A percentile compares a stretch with the other conserved stretches of the same genome.
Evolutionary conservation across 495 filamentous ascomycete species (phyloP).

Genomic region (Bryoglossum gracile): DNA sequence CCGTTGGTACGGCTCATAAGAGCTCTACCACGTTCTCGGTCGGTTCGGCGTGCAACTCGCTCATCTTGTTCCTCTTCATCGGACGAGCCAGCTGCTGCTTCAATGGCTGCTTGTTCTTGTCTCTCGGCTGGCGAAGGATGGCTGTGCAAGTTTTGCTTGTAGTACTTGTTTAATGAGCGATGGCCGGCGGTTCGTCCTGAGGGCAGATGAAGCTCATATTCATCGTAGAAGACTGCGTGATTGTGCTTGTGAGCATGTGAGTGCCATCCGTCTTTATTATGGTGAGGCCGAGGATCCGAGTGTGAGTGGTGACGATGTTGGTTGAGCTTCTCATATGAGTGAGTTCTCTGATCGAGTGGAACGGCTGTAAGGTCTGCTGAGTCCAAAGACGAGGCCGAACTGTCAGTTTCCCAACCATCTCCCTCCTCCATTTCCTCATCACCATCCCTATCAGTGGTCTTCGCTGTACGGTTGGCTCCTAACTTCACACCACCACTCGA

Average conservation of each 20-base stretch:
- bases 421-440: slow-evolving; percentile 47
- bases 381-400: slow-evolving; percentile 73
- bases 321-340: slow-evolving; percentile 51
- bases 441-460: slow-evolving; percentile 40
- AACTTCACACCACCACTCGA: slow-evolving; percentile 46
- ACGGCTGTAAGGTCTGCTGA: slow-evolving; percentile 66
- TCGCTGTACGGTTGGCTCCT: slow-evolving; percentile 40
- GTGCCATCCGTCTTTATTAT: slow-evolving; percentile 63
- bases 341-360: slow-evolving; percentile 55
- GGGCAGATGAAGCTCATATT: slow-evolving; percentile 91
- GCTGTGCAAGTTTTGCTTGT: slow-evolving; percentile 83
- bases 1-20: slow-evolving; percentile 60
- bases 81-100: slow-evolving; percentile 33
- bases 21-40: slow-evolving; percentile 49
- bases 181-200: slow-evolving; percentile 87
- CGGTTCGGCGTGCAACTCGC: slow-evolving; percentile 26
- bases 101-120: slow-evolving; percentile 47
- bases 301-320: slow-evolving; percentile 60
- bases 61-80: slow-evolving; percentile 31
- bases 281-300: slow-evolving; percentile 57
- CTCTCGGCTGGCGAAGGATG: slow-evolving; percentile 67
- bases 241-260: slow-evolving; percentile 57
- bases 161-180: slow-evolving; percentile 77
- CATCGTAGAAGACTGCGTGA: slow-evolving; percentile 74
- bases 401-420: slow-evolving; percentile 89